Evolutionary conservation across 768 basidiomycete species (phyloP).

Genomic region (Auriscalpium microsporum): DNA sequence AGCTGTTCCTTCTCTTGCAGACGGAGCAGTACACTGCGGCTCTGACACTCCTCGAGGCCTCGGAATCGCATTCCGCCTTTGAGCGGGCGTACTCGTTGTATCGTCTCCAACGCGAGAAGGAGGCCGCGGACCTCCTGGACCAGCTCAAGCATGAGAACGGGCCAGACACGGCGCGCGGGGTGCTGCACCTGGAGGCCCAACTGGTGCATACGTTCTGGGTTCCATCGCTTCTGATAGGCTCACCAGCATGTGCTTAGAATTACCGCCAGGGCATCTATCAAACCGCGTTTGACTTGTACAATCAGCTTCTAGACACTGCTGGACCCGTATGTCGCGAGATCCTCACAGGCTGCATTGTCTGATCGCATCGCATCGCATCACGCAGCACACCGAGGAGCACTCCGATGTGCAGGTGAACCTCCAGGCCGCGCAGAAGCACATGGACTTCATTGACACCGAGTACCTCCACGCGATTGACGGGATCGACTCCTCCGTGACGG

Average conservation of each 20-base stretch:
- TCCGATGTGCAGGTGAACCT: conserved; percentile 84
- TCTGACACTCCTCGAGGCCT: conserved; percentile 44
- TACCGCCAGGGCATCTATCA: conserved; percentile 76
- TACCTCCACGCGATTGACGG: conserved; percentile 58
- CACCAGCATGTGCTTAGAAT: conserved; percentile 33
- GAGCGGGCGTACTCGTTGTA: conserved; percentile 82
- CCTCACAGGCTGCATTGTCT: conserved; percentile 18
- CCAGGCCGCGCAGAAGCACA: conserved; percentile 69
- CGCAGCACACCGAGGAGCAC: conserved; percentile 77
- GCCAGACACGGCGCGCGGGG: conserved; percentile 43
- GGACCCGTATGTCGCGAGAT: conserved; percentile 45
- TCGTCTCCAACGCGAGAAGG: conserved; percentile 67
- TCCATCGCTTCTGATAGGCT: conserved; percentile 11
- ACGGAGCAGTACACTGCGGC: conserved; percentile 75
- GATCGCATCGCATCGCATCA: conserved; percentile 11
- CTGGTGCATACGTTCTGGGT: conserved; percentile 43
- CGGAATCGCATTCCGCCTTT: conserved; percentile 32
- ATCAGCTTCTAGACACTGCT: conserved; percentile 68
- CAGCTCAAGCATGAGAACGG: conserved; percentile 34
- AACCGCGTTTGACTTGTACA: conserved; percentile 68
- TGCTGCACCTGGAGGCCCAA: conserved; percentile 79
- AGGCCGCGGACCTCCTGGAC: conserved; percentile 49
- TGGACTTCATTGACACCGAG: conserved; percentile 72
- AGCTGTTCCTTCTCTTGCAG: conserved; percentile 81
- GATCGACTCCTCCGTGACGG: conserved; percentile 42